phyloP scores from a whole-genome alignment of 148 eudicot species.

The Euryodendron excelsum region DNA sequence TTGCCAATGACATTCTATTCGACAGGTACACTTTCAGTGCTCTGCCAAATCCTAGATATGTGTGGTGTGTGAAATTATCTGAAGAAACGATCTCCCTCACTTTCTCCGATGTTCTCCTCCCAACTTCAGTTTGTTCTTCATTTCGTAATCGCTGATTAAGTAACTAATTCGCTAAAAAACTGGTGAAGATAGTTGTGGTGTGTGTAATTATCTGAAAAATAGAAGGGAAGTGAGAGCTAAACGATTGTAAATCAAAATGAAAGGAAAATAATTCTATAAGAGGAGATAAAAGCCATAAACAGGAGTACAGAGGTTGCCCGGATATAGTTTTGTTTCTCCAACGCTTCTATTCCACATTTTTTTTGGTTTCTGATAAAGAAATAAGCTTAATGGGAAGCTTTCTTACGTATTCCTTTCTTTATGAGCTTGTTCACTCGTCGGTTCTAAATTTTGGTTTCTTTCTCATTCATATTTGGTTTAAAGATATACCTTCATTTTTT shows the following conservation, averaged over 20 bases:
- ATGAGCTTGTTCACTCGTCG: too few relatives aligned
- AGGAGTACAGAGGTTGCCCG: neutral
- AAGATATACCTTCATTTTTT: too few relatives aligned
- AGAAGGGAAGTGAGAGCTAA: neutral
- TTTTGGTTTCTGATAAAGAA: too few relatives aligned
- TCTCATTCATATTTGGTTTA: too few relatives aligned
- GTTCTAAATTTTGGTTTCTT: too few relatives aligned
- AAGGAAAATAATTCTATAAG: neutral
- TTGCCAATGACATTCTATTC: constrained; percentile 94
- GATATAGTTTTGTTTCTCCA: neutral
- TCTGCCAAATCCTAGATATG: neutral
- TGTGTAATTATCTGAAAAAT: neutral
- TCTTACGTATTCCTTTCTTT: too few relatives aligned
- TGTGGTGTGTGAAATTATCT: neutral
- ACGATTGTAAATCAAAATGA: neutral
- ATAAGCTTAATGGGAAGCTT: too few relatives aligned
- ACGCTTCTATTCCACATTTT: too few relatives aligned
- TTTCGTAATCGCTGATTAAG: neutral
- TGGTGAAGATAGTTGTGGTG: neutral
- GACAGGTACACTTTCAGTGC: constrained; percentile 60
- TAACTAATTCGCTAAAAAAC: neutral
- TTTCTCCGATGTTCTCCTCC: too few relatives aligned
- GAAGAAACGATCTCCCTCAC: neutral
- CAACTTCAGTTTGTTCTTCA: neutral
- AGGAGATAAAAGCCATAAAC: neutral